These are phyloP conservation scores for Trichophyton mentagrophytes DNA, from an alignment of 2,329 filamentous ascomycete genomes.

Conservation along the genomic window DNA sequence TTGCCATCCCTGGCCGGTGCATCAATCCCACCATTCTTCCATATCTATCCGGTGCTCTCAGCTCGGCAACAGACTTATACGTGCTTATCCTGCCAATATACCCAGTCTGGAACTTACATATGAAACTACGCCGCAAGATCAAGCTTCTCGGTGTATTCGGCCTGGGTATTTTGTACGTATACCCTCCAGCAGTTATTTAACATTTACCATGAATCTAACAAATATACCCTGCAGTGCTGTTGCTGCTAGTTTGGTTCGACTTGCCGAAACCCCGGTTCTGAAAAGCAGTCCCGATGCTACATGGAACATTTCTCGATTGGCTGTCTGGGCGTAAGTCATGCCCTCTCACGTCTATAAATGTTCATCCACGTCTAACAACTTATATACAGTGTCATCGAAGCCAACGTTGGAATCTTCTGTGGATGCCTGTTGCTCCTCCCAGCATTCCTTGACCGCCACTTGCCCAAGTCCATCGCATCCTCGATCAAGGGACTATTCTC, in stretches of 20 bases:
- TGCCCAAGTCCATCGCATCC: neutral
- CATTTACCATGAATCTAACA: neutral
- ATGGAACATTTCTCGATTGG: slow-evolving; percentile 1
- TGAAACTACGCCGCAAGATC: neutral
- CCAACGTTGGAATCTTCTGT: slow-evolving; percentile 1
- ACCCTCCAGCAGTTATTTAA: neutral
- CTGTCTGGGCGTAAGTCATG: neutral
- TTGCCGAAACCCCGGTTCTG: neutral
- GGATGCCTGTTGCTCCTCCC: neutral
- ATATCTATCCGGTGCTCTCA: neutral
- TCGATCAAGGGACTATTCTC: neutral
- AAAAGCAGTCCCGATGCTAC: slow-evolving; percentile 1
- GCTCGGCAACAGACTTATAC: neutral
- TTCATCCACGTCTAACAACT: neutral
- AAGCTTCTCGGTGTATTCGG: slow-evolving; percentile 1
- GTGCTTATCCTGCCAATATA: slow-evolving; percentile 4
- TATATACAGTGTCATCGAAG: neutral
- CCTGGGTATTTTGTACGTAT: slow-evolving; percentile 1
- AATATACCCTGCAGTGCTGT: neutral
- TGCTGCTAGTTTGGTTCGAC: neutral
- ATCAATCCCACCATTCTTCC: slow-evolving; percentile 10
- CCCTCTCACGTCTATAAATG: no score
- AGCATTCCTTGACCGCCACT: slow-evolving; percentile 3
- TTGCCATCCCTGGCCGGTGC: slow-evolving; percentile 11
- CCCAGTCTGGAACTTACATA: slow-evolving; percentile 1